Percentiles rank a stretch among this genome's conserved stretches.
Evolutionary conservation across 148 eudicot species (phyloP).

Genomic region (Selenicereus undatus): DNA sequence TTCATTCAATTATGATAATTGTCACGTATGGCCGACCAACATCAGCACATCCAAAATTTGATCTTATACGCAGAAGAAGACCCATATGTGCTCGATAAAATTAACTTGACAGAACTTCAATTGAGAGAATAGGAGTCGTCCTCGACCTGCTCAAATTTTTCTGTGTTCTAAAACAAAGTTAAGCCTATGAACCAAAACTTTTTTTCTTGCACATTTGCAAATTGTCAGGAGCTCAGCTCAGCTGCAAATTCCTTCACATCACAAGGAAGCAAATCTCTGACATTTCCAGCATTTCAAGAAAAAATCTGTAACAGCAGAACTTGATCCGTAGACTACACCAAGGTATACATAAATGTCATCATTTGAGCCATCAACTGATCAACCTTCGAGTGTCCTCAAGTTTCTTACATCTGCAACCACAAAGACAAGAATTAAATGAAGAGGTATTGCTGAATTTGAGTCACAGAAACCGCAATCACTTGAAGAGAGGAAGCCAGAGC

Average conservation of each 20-base stretch:
- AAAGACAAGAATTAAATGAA: neutral
- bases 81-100: neutral
- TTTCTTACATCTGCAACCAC: constrained; percentile 1
- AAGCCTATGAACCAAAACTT: neutral
- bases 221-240: neutral
- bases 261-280: neutral
- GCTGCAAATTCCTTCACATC: neutral
- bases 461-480: neutral
- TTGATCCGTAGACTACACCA: neutral
- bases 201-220: neutral
- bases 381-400: neutral
- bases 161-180: neutral
- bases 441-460: neutral
- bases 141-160: too few relatives aligned
- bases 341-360: neutral
- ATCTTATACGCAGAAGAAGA: too few relatives aligned
- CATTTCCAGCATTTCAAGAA: neutral
- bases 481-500: neutral
- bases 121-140: too few relatives aligned
- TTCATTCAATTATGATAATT: too few relatives aligned
- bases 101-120: neutral
- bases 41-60: too few relatives aligned
- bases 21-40: too few relatives aligned
- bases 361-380: neutral
- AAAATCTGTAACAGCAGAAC: neutral